These are phyloP conservation scores for Fimicolochytrium jonesii DNA, from an alignment of 192 early-diverging fungal genomes.

Conservation along the genomic window DNA sequence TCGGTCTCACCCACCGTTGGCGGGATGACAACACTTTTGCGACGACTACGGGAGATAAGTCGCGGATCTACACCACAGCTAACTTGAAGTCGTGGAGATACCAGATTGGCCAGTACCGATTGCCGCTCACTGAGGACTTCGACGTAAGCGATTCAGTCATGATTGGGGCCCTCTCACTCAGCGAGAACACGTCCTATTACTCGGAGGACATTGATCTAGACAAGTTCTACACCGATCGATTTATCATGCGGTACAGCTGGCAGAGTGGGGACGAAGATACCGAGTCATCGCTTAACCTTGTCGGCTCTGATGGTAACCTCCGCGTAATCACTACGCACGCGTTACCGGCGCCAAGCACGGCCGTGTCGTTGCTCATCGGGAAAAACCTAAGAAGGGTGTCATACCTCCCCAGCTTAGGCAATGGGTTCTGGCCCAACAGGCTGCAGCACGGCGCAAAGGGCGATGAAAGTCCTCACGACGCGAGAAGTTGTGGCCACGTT, in stretches of 20 bases:
- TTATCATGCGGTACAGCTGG: not conserved
- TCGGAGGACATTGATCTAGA: not conserved
- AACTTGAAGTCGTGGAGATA: constrained; percentile 1
- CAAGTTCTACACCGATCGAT: not conserved
- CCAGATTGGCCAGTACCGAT: not conserved
- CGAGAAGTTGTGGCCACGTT: no score
- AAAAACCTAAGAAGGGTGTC: no score
- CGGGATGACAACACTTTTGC: not conserved
- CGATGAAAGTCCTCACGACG: no score
- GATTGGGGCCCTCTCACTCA: not conserved
- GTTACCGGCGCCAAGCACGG: no score
- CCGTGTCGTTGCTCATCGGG: no score
- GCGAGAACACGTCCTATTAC: not conserved
- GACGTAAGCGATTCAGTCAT: not conserved
- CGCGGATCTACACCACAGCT: no score
- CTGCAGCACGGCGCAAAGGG: no score
- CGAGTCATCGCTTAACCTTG: not conserved
- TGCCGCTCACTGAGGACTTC: not conserved
- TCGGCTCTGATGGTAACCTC: not conserved
- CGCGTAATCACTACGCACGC: not conserved
- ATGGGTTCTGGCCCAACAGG: no score
- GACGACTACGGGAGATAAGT: not conserved
- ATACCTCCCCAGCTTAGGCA: no score
- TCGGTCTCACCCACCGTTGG: not conserved
- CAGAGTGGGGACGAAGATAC: not conserved